Evolutionary conservation across 208 protist species (phyloP), one percentile per base, ranked within the genome.

Genomic region (Acanthamoeba culbertsoni): DNA sequence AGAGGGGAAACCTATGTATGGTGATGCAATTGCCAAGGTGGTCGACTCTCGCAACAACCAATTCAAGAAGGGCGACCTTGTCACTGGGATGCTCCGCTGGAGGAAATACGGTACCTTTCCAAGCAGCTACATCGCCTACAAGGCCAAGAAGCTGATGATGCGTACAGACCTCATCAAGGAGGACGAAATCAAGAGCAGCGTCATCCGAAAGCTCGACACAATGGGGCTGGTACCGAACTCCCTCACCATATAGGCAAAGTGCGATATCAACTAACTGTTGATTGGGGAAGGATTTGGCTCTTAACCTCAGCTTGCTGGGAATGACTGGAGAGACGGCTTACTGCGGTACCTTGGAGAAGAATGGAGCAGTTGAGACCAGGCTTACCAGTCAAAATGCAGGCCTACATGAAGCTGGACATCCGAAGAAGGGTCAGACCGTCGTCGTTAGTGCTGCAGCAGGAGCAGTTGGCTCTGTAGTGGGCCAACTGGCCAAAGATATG

Each of bases 371-470:
- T n/a, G n/a, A n/a, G n/a, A n/a, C n/a, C 35, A 40, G 65, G 28
- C 51, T 14, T 59, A n/a, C 51, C 23, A n/a, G 51, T 23, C 51
- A 14, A 59, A 59, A 59, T 59, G 51, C 84, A 31, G 86, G 86
- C 28, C 33, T 96, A 0, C 10, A 28, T 2, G 1, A 93, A 6
- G 88, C 96, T 42, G 92, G 59, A 23, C 42, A 94, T n/a, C 95
- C 95, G n/a, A 93, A 97, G 45, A 37, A 89, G 73, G 96, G 96
- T 31, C 86, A 97, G 57, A 97, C 95, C 4, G n/a, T 96, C 2
- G 42, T 96, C n/a, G 90, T 97, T 3, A 65, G 43, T 20, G 96
- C 89, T 7, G 96, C 94, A 0, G 63, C 94, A 10, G 96, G 96
- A 2, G 95, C 79, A 20, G 96, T 95, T 14, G 95, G 95, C 33